Evolutionary conservation across 495 filamentous ascomycete genomes (phyloP), one percentile per base, ranked within the genome.

Genomic region (Penicillium parvum): DNA sequence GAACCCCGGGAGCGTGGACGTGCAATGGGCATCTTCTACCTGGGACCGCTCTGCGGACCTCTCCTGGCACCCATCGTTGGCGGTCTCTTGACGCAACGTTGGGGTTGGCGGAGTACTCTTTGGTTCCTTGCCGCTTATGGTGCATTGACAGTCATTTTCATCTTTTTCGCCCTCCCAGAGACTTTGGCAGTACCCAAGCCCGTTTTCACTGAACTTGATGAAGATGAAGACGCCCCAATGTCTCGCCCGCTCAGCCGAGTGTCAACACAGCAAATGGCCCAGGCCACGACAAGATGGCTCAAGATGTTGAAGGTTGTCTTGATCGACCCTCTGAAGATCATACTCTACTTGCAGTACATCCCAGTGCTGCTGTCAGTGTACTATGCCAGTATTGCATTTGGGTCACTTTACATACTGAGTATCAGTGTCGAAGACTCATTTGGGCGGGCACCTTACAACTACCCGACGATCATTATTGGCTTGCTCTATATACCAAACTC

Each of bases 1-100:
- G 86, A 91, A 43, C 58, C 81, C 1, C 75, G 71, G 15, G 85
- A 95, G 59, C 72, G 90, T 41, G 91, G 91, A 5, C 71, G 70
- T 16, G 90, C 90, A n/a, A 95, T 97, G 88, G 83, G 88, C 2
- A 78, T 87, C 16, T 97, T 96, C 64, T 97, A 95, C 46, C 73
- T 96, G 0, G 91, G 91, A 0, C 91, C 91, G 1, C 66, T 96
- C n/a, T 78, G 83, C 39, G 91, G 90, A 0, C 91, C 91, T 0
- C 67, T 96, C 7, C 66, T 95, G 17, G 81, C 86, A 1, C 91
- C 91, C 5, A 90, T 97, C 32, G 81, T 96, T 30, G 91, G 91
- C 23, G 91, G 91, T 40, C 80, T 75, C 1, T 64, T 97, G 15
- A 75, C 81, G 1, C 62, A 88, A 38, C 66, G 61, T 3, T 85